These are phyloP conservation scores for Aspergillus transmontanensis DNA, from an alignment of 2,329 filamentous ascomycete genomes.

Conservation along the genomic window DNA sequence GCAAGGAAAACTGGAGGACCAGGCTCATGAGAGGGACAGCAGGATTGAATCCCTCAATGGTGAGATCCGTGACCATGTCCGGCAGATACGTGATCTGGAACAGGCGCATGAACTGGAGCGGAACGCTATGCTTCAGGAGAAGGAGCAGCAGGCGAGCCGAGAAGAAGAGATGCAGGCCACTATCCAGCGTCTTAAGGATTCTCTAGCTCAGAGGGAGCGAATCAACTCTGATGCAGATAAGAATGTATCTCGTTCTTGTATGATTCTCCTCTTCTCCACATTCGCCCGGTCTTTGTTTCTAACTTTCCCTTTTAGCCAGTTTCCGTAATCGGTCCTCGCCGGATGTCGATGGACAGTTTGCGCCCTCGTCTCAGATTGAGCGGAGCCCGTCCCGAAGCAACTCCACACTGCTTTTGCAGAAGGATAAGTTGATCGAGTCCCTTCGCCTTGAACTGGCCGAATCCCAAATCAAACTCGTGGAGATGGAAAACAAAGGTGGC, in stretches of 20 bases:
- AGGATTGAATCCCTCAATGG: slow-evolving; percentile 78
- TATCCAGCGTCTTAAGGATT: slow-evolving; percentile 90
- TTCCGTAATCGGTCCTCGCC: slow-evolving; percentile 57
- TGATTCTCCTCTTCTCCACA: slow-evolving; percentile 27
- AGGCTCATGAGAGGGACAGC: slow-evolving; percentile 82
- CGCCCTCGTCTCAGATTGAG: slow-evolving; percentile 79
- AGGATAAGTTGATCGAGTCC: slow-evolving; percentile 94
- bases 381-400: slow-evolving; percentile 87
- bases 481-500: slow-evolving; percentile 90
- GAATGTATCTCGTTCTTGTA: slow-evolving; percentile 55
- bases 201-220: slow-evolving; percentile 73
- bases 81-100: slow-evolving; percentile 88
- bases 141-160: slow-evolving; percentile 79
- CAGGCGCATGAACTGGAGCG: slow-evolving; percentile 90
- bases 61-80: slow-evolving; percentile 79
- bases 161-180: slow-evolving; percentile 90
- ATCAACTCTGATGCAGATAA: slow-evolving; percentile 54
- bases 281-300: slow-evolving; percentile 15
- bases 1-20: slow-evolving; percentile 84
- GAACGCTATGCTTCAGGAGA: slow-evolving; percentile 83
- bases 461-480: slow-evolving; percentile 90
- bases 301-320: slow-evolving; percentile 37
- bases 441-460: slow-evolving; percentile 90
- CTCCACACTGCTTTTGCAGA: slow-evolving; percentile 87
- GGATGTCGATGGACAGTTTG: slow-evolving; percentile 79